Evolutionary conservation across 2,329 filamentous ascomycete genomes (phyloP).

Genomic region (Diaporthe batatas): DNA sequence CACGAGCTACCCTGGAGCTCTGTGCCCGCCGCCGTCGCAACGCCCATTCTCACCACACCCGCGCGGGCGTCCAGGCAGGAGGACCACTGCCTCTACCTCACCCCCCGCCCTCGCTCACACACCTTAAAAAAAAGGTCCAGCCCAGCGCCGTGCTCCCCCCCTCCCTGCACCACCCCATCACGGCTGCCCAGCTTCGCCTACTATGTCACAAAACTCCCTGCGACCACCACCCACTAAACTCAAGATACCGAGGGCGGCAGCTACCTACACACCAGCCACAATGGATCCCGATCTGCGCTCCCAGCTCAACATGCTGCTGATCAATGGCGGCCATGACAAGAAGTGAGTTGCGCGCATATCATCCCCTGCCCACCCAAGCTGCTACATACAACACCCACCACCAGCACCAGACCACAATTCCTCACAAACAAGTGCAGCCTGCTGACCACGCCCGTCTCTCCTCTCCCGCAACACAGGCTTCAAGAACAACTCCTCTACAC

Average conservation of each 20-base stretch:
- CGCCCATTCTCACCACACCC: conserved; percentile 15
- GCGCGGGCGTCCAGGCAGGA: conserved; percentile 12
- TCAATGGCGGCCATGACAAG: conserved; percentile 70
- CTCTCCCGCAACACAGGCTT: conserved; percentile 60
- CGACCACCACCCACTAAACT: conserved; percentile 64
- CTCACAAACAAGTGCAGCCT: not conserved
- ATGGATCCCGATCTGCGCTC: conserved; percentile 73
- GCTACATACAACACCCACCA: not conserved
- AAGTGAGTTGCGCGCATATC: conserved; percentile 58
- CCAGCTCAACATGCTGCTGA: conserved; percentile 70
- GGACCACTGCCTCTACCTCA: not conserved
- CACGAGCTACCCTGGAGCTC: conserved; percentile 34
- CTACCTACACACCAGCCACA: conserved; percentile 71
- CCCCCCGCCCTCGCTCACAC: conserved; percentile 2
- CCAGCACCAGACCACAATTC: not conserved
- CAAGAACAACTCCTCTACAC: conserved; percentile 74
- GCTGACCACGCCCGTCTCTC: conserved; percentile 31
- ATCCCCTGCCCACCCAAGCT: conserved; percentile 1
- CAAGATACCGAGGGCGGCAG: conserved; percentile 71
- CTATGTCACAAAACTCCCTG: conserved; percentile 43
- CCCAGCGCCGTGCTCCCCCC: conserved; percentile 29
- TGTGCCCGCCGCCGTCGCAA: conserved; percentile 23
- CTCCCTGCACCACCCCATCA: conserved; percentile 32
- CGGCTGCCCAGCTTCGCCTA: conserved; percentile 36
- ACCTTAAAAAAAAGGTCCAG: conserved; percentile 29